Conservation (phyloP, 257 asterid genomes). For the Solanum chiquidenum region DNA sequence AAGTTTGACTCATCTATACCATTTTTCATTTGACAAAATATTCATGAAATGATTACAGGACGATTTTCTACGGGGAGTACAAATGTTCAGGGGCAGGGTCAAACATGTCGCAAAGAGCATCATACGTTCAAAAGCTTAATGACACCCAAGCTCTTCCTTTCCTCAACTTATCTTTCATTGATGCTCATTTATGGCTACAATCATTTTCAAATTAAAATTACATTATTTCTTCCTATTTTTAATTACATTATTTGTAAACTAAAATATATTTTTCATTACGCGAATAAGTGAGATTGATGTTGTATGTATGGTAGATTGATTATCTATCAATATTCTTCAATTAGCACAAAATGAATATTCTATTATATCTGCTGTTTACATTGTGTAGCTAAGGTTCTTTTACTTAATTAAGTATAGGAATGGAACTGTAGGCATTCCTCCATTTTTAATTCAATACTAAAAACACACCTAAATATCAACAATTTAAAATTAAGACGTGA, state of each 20-base stretch:
- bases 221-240: background rate
- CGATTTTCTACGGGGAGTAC: slow-evolving; percentile 76
- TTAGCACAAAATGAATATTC: background rate
- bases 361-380: background rate
- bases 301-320: background rate
- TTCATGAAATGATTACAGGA: slow-evolving; percentile 15
- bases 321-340: background rate
- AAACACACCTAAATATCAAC: background rate
- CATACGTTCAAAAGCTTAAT: slow-evolving; percentile 57
- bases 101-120: slow-evolving; percentile 33
- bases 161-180: slow-evolving; percentile 50
- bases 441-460: background rate
- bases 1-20: too few species aligned
- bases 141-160: slow-evolving; percentile 64
- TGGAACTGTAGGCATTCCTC: background rate
- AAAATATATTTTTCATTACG: background rate
- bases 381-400: background rate
- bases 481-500: too few species aligned
- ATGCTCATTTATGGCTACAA: slow-evolving; percentile 82
- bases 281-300: background rate
- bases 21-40: too few species aligned
- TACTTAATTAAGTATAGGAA: background rate
- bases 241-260: background rate
- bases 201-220: slow-evolving; percentile 7
- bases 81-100: slow-evolving; percentile 77